phyloP scores from a whole-genome alignment of 2,329 filamentous ascomycete species.

The Sporothrix brasiliensis region DNA sequence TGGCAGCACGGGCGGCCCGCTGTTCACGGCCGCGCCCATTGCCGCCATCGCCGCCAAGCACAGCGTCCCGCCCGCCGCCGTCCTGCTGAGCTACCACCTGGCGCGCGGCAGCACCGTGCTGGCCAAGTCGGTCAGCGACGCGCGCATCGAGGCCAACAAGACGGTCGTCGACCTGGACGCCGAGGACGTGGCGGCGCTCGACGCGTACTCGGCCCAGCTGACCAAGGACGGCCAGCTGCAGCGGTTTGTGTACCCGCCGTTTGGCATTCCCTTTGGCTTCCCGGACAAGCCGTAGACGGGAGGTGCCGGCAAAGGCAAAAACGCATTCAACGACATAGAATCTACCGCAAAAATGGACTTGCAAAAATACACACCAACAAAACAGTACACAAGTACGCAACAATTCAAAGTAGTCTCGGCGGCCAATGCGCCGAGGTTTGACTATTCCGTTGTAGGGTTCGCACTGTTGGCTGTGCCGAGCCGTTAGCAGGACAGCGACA shows the following conservation, averaged over 20 bases:
- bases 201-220: constrained; percentile 58
- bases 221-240: constrained; percentile 55
- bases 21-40: constrained; percentile 65
- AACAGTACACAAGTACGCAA: background rate
- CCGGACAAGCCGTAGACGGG: constrained; percentile 59
- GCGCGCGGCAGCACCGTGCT: constrained; percentile 70
- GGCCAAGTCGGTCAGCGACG: constrained; percentile 70
- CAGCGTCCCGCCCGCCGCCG: constrained; percentile 60
- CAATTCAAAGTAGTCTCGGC: background rate
- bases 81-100: constrained; percentile 73
- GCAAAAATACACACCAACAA: background rate
- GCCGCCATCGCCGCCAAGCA: constrained; percentile 67
- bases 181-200: constrained; percentile 62
- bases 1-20: constrained; percentile 65
- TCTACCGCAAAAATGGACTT: constrained; percentile 1
- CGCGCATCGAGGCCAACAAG: constrained; percentile 70
- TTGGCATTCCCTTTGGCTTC: constrained; percentile 70
- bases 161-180: constrained; percentile 66
- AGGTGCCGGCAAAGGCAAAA: background rate
- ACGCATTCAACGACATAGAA: background rate
- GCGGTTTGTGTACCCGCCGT: constrained; percentile 69
- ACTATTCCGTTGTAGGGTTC: no score
- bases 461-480: background rate
- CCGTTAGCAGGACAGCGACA: no score
- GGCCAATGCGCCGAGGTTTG: background rate